Conservation (phyloP, 73 alveolate genomes). For the Tetrahymena elliotti region DNA sequence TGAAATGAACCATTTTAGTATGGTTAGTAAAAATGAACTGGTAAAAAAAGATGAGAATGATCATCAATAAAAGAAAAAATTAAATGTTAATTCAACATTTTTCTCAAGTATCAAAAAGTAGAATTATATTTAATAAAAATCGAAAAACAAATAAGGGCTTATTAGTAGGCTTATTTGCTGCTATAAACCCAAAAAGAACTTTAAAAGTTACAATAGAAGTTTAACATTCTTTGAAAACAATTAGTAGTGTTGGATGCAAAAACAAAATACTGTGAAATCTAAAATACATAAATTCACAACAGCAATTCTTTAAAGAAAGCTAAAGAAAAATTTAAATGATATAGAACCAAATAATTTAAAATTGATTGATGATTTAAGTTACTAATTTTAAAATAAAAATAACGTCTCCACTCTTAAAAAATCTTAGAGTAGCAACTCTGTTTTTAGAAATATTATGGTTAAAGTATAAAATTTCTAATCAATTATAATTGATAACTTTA, state of each 20-base stretch:
- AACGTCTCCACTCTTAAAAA: neutral
- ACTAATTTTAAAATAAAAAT: too few relatives aligned
- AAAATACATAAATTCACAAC: neutral
- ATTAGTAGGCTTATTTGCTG: neutral
- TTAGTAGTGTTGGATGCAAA: neutral
- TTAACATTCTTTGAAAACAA: neutral
- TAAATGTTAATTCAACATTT: neutral
- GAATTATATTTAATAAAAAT: too few relatives aligned
- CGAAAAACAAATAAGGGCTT: neutral
- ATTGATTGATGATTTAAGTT: neutral
- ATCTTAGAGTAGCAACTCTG: neutral
- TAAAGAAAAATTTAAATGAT: neutral
- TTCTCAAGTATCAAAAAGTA: too few relatives aligned
- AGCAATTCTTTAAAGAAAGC: neutral
- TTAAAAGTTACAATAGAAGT: neutral
- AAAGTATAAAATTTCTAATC: neutral
- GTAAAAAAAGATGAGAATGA: neutral
- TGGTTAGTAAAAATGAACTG: neutral
- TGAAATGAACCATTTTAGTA: neutral
- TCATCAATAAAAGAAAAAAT: neutral
- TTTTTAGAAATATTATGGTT: neutral
- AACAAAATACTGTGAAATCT: too few relatives aligned
- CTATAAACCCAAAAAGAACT: neutral
- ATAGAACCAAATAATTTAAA: neutral
- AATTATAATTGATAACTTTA: neutral